phyloP scores from a whole-genome alignment of 495 filamentous ascomycete genomes.

The Penicillium paxilli region DNA sequence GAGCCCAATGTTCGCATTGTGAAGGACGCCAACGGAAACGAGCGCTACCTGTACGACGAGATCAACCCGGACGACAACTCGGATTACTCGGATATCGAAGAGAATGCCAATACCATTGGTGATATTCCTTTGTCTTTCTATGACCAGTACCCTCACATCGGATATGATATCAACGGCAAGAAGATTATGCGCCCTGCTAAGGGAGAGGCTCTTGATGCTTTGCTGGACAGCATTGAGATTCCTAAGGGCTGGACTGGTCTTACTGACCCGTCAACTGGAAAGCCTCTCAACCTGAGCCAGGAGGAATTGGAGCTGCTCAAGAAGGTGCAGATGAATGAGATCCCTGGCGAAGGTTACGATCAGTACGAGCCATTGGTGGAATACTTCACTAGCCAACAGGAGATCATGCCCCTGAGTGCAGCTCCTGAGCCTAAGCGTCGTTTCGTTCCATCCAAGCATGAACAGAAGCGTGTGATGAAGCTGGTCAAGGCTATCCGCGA shows the following conservation, averaged over 20 bases:
- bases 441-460: constrained; percentile 97
- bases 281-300: constrained; percentile 81
- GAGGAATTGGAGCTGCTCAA: constrained; percentile 87
- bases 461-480: constrained; percentile 96
- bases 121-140: constrained; percentile 94
- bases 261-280: constrained; percentile 88
- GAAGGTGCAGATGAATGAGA: constrained; percentile 88
- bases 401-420: constrained; percentile 91
- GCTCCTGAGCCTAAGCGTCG: constrained; percentile 95
- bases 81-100: constrained; percentile 84
- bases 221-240: constrained; percentile 95
- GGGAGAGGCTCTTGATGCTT: constrained; percentile 88
- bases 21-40: constrained; percentile 71
- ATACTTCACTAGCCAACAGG: constrained; percentile 86
- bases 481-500: constrained; percentile 93
- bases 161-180: constrained; percentile 98
- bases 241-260: constrained; percentile 97
- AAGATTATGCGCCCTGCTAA: constrained; percentile 95
- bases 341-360: constrained; percentile 84
- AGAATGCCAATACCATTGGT: constrained; percentile 85
- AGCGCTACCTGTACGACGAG: constrained; percentile 77
- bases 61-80: constrained; percentile 96
- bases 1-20: constrained; percentile 48
- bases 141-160: constrained; percentile 96
- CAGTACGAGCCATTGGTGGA: constrained; percentile 91